Evolutionary conservation across 106 monocot genomes (phyloP).

Genomic region (Acorus gramineus): DNA sequence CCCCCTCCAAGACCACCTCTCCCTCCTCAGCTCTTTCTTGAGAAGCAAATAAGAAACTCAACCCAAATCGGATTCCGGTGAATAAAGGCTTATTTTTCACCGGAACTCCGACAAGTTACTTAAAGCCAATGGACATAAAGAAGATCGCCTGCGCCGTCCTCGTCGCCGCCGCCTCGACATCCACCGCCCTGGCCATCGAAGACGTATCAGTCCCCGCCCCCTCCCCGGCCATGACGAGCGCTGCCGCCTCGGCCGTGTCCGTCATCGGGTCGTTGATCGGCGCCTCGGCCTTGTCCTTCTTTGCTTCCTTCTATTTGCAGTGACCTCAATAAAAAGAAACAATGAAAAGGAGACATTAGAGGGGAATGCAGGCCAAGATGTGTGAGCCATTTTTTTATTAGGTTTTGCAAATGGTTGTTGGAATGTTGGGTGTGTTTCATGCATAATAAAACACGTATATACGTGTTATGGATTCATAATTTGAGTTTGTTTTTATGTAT

Average conservation of each 20-base stretch:
- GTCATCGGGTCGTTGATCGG: slow-evolving; percentile 34
- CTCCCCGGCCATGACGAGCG: slow-evolving; percentile 20
- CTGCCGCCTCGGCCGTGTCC: slow-evolving; percentile 24
- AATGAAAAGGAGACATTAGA: background rate
- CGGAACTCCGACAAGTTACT: background rate
- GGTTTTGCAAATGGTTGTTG: too few species aligned
- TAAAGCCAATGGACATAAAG: slow-evolving; percentile 59
- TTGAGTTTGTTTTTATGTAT: too few species aligned
- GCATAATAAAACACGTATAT: too few species aligned
- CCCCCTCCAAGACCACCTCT: background rate
- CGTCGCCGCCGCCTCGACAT: slow-evolving; percentile 25
- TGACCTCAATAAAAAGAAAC: slow-evolving; percentile 7
- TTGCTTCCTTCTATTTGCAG: slow-evolving; percentile 44
- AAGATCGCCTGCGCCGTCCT: slow-evolving; percentile 58
- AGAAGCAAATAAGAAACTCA: background rate
- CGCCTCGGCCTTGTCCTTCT: slow-evolving; percentile 59
- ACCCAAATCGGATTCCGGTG: background rate
- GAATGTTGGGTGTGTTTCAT: too few species aligned
- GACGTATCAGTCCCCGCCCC: slow-evolving; percentile 30
- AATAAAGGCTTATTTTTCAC: too few species aligned
- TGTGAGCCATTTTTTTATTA: too few species aligned
- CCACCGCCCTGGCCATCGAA: slow-evolving; percentile 22
- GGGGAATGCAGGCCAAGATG: too few species aligned
- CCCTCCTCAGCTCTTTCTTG: too few species aligned
- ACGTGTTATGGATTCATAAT: too few species aligned